Percentiles rank a stretch among this genome's conserved stretches.
Evolutionary conservation across 139 green algal genomes (phyloP).

Genomic region (Klebsormidium nitens): DNA sequence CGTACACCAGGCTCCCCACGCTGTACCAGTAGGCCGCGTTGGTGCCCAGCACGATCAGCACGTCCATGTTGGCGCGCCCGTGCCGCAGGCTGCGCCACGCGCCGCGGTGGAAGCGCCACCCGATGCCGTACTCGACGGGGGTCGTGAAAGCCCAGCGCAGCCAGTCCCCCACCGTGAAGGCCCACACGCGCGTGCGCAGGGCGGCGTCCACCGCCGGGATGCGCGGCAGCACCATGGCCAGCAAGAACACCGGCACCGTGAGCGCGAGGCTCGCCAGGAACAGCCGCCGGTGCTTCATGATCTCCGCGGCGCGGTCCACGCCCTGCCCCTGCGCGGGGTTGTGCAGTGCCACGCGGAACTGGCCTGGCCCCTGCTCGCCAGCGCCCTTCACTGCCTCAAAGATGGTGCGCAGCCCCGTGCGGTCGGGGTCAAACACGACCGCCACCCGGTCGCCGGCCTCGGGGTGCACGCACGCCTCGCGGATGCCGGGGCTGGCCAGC

Average conservation of each 20-base stretch:
- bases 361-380: background rate
- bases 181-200: constrained; percentile 34
- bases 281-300: constrained; percentile 6
- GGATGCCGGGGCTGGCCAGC: background rate
- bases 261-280: constrained; percentile 49
- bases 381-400: background rate
- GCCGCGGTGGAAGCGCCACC: constrained; percentile 80
- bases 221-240: constrained; percentile 80
- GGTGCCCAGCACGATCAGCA: constrained; percentile 91
- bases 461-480: background rate
- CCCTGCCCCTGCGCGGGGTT: constrained; percentile 10
- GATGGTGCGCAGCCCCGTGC: background rate
- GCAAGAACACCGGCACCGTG: constrained; percentile 81
- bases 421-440: background rate
- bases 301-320: constrained; percentile 9
- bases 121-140: constrained; percentile 82
- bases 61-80: constrained; percentile 93
- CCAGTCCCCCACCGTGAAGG: constrained; percentile 67
- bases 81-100: constrained; percentile 60
- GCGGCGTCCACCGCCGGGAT: constrained; percentile 45
- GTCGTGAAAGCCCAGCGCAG: constrained; percentile 78
- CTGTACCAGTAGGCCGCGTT: constrained; percentile 89
- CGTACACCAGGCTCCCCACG: constrained; percentile 63
- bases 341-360: too few species aligned
- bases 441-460: background rate